These are phyloP conservation scores for Phyllostachys edulis DNA, from an alignment of 176 grass and related monocot genomes.

Conservation along the genomic window DNA sequence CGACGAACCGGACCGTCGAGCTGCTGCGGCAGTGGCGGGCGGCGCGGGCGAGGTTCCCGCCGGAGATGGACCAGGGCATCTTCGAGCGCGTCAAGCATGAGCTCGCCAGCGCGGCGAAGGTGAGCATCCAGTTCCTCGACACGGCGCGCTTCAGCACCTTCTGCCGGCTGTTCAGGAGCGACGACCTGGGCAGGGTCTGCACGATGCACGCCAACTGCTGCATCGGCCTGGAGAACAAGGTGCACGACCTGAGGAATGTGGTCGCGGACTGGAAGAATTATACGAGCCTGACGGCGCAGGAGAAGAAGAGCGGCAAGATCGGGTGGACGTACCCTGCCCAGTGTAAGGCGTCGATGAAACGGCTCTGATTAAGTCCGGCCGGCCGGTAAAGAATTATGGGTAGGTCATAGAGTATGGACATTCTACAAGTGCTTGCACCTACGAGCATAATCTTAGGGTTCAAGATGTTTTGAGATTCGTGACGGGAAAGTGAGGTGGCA, in stretches of 20 bases:
- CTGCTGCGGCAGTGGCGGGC: conserved; percentile 43
- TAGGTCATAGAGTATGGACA: too few relatives aligned
- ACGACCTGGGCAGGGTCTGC: neutral
- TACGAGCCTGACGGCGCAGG: neutral
- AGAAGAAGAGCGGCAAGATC: neutral
- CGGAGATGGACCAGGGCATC: conserved; percentile 41
- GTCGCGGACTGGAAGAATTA: neutral
- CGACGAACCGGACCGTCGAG: conserved; percentile 31
- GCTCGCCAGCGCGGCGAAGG: neutral
- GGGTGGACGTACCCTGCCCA: neutral
- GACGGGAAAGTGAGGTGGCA: too few relatives aligned
- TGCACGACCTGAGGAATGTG: neutral
- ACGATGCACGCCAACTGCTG: neutral
- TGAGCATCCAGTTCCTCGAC: conserved; percentile 39
- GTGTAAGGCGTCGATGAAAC: too few relatives aligned
- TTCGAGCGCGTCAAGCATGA: conserved; percentile 51
- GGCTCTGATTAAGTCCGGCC: too few relatives aligned
- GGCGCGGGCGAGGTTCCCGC: conserved; percentile 30
- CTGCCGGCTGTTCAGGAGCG: neutral
- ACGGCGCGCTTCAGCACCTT: conserved; percentile 37
- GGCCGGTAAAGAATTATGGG: too few relatives aligned
- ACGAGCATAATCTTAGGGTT: too few relatives aligned
- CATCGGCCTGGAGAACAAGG: neutral
- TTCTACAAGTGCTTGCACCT: too few relatives aligned
- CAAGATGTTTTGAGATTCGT: too few relatives aligned